Evolutionary conservation across 23 red algal genomes (phyloP).

Genomic region (Porphyridium purpureum): DNA sequence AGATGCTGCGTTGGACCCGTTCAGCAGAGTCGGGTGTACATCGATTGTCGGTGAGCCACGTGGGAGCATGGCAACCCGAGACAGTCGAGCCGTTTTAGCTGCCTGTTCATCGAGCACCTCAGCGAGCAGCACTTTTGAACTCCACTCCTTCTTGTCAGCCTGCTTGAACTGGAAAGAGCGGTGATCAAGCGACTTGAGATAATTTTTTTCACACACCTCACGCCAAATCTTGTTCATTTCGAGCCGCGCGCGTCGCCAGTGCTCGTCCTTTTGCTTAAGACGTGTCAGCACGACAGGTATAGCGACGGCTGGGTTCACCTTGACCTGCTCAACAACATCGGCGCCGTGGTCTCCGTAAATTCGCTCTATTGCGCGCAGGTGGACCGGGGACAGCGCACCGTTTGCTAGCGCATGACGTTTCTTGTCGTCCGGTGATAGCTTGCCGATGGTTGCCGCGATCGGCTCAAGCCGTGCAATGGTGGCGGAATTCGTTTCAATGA

Average conservation of each 20-base stretch:
- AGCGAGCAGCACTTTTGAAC: constrained; percentile 31
- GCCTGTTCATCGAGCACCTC: too few species aligned
- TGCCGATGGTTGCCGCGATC: constrained; percentile 63
- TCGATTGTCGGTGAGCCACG: too few species aligned
- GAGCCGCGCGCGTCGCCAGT: constrained; percentile 66
- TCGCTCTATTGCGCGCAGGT: constrained; percentile 78
- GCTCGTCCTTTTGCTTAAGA: constrained; percentile 71
- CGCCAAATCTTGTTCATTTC: constrained; percentile 91
- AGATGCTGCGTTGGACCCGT: too few species aligned
- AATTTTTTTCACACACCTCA: constrained; percentile 86
- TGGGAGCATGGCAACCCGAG: too few species aligned
- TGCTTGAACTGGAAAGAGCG: constrained; percentile 64
- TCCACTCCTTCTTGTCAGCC: constrained; percentile 73
- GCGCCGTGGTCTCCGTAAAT: constrained; percentile 82
- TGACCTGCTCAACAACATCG: constrained; percentile 75
- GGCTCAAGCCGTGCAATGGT: constrained; percentile 85
- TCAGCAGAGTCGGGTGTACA: too few species aligned
- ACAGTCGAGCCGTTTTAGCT: too few species aligned
- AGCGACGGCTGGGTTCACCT: constrained; percentile 66
- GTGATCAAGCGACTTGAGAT: constrained; percentile 79
- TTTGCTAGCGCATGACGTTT: constrained; percentile 65
- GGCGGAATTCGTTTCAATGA: constrained; percentile 90
- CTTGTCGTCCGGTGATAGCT: constrained; percentile 56
- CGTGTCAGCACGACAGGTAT: constrained; percentile 70
- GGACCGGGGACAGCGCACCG: constrained; percentile 44